Percentiles rank a stretch among this genome's conserved stretches.
phyloP scores from a whole-genome alignment of 2,329 filamentous ascomycete species.

The Phialemonium atrogriseum region DNA sequence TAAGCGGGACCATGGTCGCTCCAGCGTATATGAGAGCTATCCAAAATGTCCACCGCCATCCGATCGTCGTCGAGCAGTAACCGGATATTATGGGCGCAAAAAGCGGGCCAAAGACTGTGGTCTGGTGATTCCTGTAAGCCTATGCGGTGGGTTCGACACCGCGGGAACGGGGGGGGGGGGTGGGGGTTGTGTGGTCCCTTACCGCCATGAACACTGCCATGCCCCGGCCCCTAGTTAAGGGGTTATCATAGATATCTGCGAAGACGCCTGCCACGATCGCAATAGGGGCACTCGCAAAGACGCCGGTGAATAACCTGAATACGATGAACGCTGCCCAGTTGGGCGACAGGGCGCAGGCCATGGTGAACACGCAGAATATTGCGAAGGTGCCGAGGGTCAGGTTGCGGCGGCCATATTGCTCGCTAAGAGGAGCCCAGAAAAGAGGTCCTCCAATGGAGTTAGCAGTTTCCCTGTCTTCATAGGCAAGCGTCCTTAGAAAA shows the following conservation, averaged over 20 bases:
- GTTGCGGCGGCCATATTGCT: slow-evolving; percentile 51
- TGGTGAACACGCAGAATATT: slow-evolving; percentile 40
- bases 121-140: too few relatives aligned
- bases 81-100: slow-evolving; percentile 57
- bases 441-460: slow-evolving; percentile 30
- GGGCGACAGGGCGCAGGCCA: slow-evolving; percentile 47
- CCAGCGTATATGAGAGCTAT: slow-evolving; percentile 62
- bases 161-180: neutral
- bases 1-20: slow-evolving; percentile 46
- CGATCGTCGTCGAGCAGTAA: slow-evolving; percentile 47
- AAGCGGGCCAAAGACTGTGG: slow-evolving; percentile 59
- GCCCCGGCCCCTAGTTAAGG: slow-evolving; percentile 46
- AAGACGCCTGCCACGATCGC: slow-evolving; percentile 55
- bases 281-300: slow-evolving; percentile 50
- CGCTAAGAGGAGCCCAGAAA: slow-evolving; percentile 57
- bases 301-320: slow-evolving; percentile 45
- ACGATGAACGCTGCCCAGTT: slow-evolving; percentile 43
- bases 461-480: slow-evolving; percentile 1
- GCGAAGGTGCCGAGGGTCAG: slow-evolving; percentile 36
- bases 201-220: slow-evolving; percentile 59
- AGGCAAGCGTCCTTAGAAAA: slow-evolving; percentile 3
- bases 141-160: too few relatives aligned
- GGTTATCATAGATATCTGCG: slow-evolving; percentile 56
- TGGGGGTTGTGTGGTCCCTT: slow-evolving; percentile 12
- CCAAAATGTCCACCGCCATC: slow-evolving; percentile 67